Percentiles rank a stretch among this genome's conserved stretches.
phyloP scores from a whole-genome alignment of 2,329 filamentous ascomycete species.

The Huntiella savannae region DNA sequence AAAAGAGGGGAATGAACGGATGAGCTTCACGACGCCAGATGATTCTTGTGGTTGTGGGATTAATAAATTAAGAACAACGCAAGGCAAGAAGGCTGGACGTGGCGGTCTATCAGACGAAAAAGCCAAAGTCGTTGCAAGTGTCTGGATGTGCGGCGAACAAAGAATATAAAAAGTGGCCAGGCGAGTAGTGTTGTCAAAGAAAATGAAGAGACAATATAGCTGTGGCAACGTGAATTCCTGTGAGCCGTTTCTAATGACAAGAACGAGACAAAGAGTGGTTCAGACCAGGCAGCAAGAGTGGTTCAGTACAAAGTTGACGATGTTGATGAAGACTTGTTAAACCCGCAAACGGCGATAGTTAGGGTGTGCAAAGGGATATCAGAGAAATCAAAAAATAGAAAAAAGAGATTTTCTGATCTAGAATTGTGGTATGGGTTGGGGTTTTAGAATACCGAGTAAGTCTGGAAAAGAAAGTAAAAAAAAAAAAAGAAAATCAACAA shows the following conservation, averaged over 20 bases:
- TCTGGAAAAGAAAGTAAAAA: conserved; percentile 6
- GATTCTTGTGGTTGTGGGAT: neutral
- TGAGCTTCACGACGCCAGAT: conserved; percentile 1
- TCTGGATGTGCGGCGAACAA: neutral
- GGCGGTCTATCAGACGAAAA: neutral
- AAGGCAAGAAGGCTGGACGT: neutral
- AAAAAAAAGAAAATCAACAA: conserved; percentile 2
- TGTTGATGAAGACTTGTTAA: neutral
- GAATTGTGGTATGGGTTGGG: conserved; percentile 1
- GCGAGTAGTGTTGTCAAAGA: neutral
- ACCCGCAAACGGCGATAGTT: too few species aligned
- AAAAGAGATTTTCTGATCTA: neutral
- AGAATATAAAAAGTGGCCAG: neutral
- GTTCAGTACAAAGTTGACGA: neutral
- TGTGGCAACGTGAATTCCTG: conserved; percentile 7
- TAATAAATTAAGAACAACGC: neutral
- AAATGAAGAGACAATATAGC: conserved; percentile 4
- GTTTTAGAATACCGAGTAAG: neutral
- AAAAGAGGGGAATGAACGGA: conserved; percentile 2
- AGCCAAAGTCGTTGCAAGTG: neutral
- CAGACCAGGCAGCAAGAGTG: conserved; percentile 1
- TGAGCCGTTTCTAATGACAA: neutral
- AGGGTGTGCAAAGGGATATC: too few species aligned
- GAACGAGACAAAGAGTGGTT: neutral
- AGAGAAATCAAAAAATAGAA: too few species aligned